Conservation (phyloP, 2,329 filamentous ascomycete genomes). For the Lachnellula hyalina region DNA sequence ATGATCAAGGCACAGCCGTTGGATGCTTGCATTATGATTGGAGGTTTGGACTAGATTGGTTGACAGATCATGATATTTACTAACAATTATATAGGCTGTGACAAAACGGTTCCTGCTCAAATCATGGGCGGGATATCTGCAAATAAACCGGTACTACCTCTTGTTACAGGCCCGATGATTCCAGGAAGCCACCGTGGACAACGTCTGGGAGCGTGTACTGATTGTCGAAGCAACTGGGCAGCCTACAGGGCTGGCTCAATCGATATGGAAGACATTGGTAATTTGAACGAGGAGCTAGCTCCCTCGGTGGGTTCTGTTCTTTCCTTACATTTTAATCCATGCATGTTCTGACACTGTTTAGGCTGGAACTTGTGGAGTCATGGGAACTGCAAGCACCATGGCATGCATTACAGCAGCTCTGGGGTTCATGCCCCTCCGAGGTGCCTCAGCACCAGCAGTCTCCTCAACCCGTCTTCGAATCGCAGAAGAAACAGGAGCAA, state of each 20-base stretch:
- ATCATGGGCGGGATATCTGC: slow-evolving; percentile 72
- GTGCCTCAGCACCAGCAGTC: slow-evolving; percentile 48
- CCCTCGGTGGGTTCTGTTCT: slow-evolving; percentile 50
- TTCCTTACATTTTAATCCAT: neutral
- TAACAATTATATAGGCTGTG: slow-evolving; percentile 49
- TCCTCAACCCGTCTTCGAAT: slow-evolving; percentile 42
- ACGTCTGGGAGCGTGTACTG: slow-evolving; percentile 67
- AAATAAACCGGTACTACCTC: slow-evolving; percentile 64
- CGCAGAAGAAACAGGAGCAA: slow-evolving; percentile 48
- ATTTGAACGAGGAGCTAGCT: slow-evolving; percentile 66
- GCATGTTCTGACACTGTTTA: neutral
- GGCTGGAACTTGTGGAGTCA: slow-evolving; percentile 49
- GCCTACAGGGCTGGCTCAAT: slow-evolving; percentile 59
- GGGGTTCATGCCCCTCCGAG: slow-evolving; percentile 47
- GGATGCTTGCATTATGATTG: slow-evolving; percentile 63
- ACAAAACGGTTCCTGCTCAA: slow-evolving; percentile 70
- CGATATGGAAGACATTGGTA: slow-evolving; percentile 66
- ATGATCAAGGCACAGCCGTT: slow-evolving; percentile 69
- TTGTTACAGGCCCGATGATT: slow-evolving; percentile 72
- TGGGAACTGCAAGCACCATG: slow-evolving; percentile 54
- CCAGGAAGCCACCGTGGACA: slow-evolving; percentile 60
- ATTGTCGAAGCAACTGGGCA: slow-evolving; percentile 71
- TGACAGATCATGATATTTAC: neutral
- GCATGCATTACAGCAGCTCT: slow-evolving; percentile 47
- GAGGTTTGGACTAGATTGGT: slow-evolving; percentile 40